Conservation (phyloP, 164 flowering plant species). For the Magnolia changhungtana region DNA sequence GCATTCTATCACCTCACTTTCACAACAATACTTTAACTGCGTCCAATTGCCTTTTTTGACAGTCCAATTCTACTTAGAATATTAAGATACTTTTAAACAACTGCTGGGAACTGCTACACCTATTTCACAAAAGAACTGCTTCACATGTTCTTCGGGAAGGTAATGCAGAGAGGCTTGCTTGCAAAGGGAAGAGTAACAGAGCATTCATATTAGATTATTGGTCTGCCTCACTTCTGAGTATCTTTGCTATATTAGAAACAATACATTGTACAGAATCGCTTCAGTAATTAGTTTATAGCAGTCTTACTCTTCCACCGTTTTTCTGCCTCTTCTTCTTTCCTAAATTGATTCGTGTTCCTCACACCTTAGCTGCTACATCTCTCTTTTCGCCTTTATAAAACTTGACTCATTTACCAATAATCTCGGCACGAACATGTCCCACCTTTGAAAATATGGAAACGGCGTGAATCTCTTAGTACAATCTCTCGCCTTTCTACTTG, state of each 20-base stretch:
- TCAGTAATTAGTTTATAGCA: neutral
- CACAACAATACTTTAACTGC: too few species aligned
- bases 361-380: neutral
- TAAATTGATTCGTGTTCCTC: neutral
- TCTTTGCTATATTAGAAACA: too few species aligned
- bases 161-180: neutral
- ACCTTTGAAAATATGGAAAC: conserved; percentile 29
- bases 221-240: neutral
- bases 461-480: conserved; percentile 26
- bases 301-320: neutral
- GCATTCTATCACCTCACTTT: too few species aligned
- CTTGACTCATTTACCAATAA: conserved; percentile 23
- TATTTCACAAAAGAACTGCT: neutral
- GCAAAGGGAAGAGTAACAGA: neutral
- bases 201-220: neutral
- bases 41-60: too few species aligned
- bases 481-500: conserved; percentile 16
- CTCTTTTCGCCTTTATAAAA: neutral
- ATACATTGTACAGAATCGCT: too few species aligned
- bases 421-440: conserved; percentile 35
- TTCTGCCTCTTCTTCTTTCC: neutral
- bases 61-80: too few species aligned
- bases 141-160: neutral
- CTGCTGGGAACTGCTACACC: neutral
- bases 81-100: too few species aligned